Percentiles rank a stretch among this genome's conserved stretches.
Evolutionary conservation across 2,329 filamentous ascomycete species (phyloP).

Genomic region (Macrophomina tecta): DNA sequence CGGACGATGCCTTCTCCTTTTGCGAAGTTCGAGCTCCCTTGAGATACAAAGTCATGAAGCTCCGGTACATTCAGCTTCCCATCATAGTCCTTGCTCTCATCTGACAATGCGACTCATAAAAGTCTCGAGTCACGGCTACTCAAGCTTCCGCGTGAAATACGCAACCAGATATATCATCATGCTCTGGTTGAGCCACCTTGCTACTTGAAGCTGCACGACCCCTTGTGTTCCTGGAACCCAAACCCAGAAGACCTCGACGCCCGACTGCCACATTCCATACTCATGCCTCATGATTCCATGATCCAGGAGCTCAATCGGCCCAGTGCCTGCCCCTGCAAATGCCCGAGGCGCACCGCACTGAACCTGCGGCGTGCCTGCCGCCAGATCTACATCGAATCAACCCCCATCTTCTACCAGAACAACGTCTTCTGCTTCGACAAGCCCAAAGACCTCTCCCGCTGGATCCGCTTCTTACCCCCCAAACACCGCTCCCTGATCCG

Average conservation of each 20-base stretch:
- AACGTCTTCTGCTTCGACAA: conserved; percentile 35
- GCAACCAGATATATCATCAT: background rate
- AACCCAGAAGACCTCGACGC: background rate
- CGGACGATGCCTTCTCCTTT: background rate
- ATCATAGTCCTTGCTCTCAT: no score
- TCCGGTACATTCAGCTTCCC: background rate
- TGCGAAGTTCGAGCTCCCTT: background rate
- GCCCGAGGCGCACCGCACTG: background rate
- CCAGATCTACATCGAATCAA: background rate
- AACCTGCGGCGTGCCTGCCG: background rate
- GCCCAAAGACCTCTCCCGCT: conserved; percentile 32
- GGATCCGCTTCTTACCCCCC: conserved; percentile 29
- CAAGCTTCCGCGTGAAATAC: conserved; percentile 11
- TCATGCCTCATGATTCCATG: background rate
- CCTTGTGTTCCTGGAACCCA: background rate
- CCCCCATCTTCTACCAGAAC: conserved; percentile 30
- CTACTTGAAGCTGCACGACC: background rate
- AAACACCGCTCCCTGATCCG: background rate
- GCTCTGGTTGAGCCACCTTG: background rate
- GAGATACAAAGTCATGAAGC: background rate
- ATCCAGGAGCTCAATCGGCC: background rate
- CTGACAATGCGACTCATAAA: background rate
- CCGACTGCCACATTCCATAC: background rate
- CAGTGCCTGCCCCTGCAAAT: background rate
- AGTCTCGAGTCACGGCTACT: background rate